Percentiles rank a stretch among this genome's conserved stretches.
phyloP scores from a whole-genome alignment of 495 filamentous ascomycete genomes.

The Podospora appendiculata region DNA sequence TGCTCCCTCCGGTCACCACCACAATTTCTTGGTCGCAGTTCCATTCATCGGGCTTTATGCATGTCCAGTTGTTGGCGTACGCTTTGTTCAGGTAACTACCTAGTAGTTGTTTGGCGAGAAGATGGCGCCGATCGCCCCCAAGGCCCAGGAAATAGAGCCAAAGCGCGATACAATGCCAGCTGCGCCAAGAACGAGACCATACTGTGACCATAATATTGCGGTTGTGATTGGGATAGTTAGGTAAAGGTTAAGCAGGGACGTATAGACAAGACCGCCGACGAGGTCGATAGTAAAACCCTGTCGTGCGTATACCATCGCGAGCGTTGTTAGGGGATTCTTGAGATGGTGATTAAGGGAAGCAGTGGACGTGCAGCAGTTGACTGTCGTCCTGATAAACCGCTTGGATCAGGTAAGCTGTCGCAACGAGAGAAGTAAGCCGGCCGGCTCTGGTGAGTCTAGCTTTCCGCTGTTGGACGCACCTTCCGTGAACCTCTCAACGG shows the following conservation, averaged over 20 bases:
- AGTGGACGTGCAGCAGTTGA: too few species aligned
- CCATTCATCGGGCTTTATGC: conserved; percentile 13
- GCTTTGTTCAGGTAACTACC: conserved; percentile 20
- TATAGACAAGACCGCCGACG: background rate
- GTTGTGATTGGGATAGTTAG: conserved; percentile 14
- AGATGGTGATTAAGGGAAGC: too few species aligned
- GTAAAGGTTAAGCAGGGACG: conserved; percentile 15
- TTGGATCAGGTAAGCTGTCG: too few species aligned
- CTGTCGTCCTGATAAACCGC: too few species aligned
- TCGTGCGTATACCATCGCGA: too few species aligned
- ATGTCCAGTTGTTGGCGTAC: conserved; percentile 21
- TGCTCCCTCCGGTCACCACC: conserved; percentile 20
- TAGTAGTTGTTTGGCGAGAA: conserved; percentile 13
- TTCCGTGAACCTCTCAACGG: too few species aligned
- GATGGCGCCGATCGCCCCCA: conserved; percentile 8
- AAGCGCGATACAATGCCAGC: background rate
- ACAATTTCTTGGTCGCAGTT: conserved; percentile 19
- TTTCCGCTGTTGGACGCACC: too few species aligned
- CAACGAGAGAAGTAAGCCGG: too few species aligned
- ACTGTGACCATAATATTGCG: background rate
- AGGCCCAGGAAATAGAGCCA: conserved; percentile 4
- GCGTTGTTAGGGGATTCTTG: too few species aligned
- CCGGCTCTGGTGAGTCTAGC: too few species aligned
- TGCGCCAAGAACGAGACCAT: background rate
- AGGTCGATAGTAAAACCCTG: too few species aligned